Evolutionary conservation across 73 alveolate genomes (phyloP).

Genomic region (Tetrahymena thermophila): DNA sequence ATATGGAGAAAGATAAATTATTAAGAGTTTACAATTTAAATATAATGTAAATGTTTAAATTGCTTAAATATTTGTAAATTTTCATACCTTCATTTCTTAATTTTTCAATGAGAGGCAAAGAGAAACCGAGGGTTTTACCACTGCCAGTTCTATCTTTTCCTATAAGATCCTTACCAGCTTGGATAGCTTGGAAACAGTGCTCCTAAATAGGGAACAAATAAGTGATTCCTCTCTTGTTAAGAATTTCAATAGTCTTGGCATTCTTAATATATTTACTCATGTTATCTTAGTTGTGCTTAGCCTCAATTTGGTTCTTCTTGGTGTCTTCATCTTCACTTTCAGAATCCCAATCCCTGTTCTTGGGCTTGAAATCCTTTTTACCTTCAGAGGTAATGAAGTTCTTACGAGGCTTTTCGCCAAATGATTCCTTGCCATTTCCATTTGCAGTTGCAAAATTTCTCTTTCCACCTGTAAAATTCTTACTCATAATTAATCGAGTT

Average conservation of each 20-base stretch:
- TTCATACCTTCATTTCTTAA: conserved; percentile 63
- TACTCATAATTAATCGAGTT: background rate
- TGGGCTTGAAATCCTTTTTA: background rate
- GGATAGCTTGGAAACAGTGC: conserved; percentile 73
- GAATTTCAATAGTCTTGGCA: conserved; percentile 34
- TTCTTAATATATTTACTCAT: conserved; percentile 9
- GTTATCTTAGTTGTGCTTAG: conserved; percentile 5
- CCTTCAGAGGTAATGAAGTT: background rate
- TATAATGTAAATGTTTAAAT: background rate
- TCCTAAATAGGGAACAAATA: conserved; percentile 78
- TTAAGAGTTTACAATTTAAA: conserved; percentile 2
- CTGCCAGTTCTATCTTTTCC: conserved; percentile 93
- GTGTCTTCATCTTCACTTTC: background rate
- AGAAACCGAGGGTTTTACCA: conserved; percentile 91
- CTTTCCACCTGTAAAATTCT: background rate
- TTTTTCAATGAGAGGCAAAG: conserved; percentile 58
- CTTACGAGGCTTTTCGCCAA: background rate
- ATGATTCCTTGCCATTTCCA: background rate
- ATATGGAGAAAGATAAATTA: background rate
- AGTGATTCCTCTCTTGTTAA: conserved; percentile 46
- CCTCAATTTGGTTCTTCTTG: background rate
- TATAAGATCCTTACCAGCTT: conserved; percentile 74
- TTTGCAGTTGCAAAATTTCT: background rate
- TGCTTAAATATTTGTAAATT: background rate
- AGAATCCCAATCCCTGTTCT: background rate